phyloP scores from a whole-genome alignment of 768 basidiomycete species.

The Clitopilus hobsonii region DNA sequence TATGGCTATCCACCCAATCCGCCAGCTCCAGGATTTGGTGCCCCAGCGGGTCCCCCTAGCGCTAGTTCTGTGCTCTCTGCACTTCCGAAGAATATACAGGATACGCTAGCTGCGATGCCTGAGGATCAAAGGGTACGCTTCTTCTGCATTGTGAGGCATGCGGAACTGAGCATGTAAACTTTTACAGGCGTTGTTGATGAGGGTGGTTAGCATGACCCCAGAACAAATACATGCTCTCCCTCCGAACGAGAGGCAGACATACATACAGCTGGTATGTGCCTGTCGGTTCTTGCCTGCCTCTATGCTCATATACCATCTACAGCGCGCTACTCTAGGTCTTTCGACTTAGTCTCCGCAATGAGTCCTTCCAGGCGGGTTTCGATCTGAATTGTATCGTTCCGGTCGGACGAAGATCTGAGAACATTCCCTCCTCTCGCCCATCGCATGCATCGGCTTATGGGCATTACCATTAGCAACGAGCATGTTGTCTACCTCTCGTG shows the following conservation, averaged over 20 bases:
- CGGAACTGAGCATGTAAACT: not conserved
- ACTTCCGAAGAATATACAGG: slow-evolving; percentile 31
- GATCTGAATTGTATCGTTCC: too few species aligned
- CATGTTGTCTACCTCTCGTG: too few species aligned
- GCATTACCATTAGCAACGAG: too few species aligned
- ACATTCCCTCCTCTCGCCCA: too few species aligned
- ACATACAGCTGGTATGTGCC: slow-evolving; percentile 74
- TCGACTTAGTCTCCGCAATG: too few species aligned
- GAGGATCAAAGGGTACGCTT: slow-evolving; percentile 61
- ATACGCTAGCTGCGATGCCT: slow-evolving; percentile 54
- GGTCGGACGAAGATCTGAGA: too few species aligned
- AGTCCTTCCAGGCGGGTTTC: too few species aligned
- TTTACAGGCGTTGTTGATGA: slow-evolving; percentile 11
- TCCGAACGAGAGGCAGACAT: slow-evolving; percentile 66
- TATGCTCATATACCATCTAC: slow-evolving; percentile 3
- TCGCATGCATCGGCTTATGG: too few species aligned
- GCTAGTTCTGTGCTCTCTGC: slow-evolving; percentile 19
- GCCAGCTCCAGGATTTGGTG: slow-evolving; percentile 19
- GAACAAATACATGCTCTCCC: slow-evolving; percentile 79
- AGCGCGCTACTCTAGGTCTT: slow-evolving; percentile 38
- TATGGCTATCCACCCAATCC: slow-evolving; percentile 4
- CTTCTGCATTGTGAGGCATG: slow-evolving; percentile 4
- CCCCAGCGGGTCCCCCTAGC: slow-evolving; percentile 11
- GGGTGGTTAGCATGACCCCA: slow-evolving; percentile 53
- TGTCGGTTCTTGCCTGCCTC: not conserved